A percentile compares a stretch with the other conserved stretches of the same genome.
Evolutionary conservation across 805 yeast genomes (phyloP).

Genomic region (Lipomyces anomalus): DNA sequence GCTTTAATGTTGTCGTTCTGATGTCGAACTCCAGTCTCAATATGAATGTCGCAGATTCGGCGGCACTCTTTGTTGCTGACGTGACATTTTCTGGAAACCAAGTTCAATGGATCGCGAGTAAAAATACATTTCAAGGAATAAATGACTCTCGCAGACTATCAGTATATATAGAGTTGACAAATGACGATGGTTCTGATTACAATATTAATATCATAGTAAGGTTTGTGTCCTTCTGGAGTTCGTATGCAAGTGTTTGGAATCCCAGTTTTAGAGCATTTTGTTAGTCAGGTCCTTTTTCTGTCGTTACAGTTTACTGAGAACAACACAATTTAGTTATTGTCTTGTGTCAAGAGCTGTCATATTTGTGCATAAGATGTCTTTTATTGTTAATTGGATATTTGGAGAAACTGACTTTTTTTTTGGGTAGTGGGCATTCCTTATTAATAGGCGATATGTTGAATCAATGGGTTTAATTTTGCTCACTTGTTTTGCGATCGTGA

Average conservation of each 20-base stretch:
- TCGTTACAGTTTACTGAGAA: too few relatives aligned
- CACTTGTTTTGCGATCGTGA: too few relatives aligned
- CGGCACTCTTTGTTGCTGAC: not conserved
- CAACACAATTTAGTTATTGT: too few relatives aligned
- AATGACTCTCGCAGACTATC: not conserved
- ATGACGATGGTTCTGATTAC: not conserved
- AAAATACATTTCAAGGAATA: not conserved
- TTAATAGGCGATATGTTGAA: too few relatives aligned
- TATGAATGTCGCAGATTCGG: not conserved
- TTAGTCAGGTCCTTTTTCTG: too few relatives aligned
- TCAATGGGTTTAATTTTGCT: too few relatives aligned
- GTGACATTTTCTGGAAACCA: not conserved
- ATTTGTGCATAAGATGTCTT: too few relatives aligned
- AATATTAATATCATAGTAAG: not conserved
- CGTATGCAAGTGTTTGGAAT: not conserved
- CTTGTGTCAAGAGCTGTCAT: too few relatives aligned
- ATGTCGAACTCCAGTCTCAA: not conserved
- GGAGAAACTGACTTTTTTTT: too few relatives aligned
- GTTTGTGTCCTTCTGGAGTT: not conserved
- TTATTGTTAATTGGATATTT: too few relatives aligned
- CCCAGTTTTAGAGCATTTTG: not conserved
- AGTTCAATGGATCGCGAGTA: not conserved
- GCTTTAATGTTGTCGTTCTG: not conserved
- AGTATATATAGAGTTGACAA: not conserved
- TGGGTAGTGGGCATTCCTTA: too few relatives aligned